Percentiles rank a stretch among this genome's conserved stretches.
phyloP scores from a whole-genome alignment of 2,329 filamentous ascomycete species.

The Ceratocystis destructans region DNA sequence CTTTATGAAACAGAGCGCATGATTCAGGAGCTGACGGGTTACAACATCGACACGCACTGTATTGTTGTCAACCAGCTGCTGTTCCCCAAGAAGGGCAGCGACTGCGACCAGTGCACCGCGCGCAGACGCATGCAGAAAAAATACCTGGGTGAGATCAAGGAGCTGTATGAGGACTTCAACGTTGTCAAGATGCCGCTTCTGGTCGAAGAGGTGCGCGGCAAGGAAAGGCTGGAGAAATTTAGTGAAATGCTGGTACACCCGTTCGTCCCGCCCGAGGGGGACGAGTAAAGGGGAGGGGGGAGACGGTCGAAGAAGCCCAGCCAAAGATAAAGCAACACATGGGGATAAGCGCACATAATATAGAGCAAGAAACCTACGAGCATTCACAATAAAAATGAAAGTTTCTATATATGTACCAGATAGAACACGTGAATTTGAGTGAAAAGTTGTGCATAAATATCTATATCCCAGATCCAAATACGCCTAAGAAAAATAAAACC shows the following conservation, averaged over 20 bases:
- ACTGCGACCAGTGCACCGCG: slow-evolving; percentile 90
- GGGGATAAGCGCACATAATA: neutral
- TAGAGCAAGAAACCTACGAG: neutral
- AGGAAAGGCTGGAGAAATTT: slow-evolving; percentile 84
- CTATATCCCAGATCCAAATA: neutral
- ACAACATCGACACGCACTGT: slow-evolving; percentile 88
- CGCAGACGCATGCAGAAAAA: slow-evolving; percentile 98
- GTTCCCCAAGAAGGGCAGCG: slow-evolving; percentile 72
- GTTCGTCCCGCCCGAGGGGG: slow-evolving; percentile 49
- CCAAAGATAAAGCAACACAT: slow-evolving; percentile 4
- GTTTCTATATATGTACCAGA: neutral
- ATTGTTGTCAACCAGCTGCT: slow-evolving; percentile 98
- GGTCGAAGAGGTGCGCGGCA: slow-evolving; percentile 89
- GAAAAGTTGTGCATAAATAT: neutral
- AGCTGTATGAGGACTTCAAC: slow-evolving; percentile 91
- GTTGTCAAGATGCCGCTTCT: slow-evolving; percentile 96
- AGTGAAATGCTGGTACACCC: slow-evolving; percentile 71
- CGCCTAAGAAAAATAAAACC: neutral
- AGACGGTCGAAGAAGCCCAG: neutral
- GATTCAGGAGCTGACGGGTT: slow-evolving; percentile 93
- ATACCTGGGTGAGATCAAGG: slow-evolving; percentile 96
- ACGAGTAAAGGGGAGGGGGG: slow-evolving; percentile 17
- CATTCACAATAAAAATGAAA: neutral
- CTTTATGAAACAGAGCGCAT: slow-evolving; percentile 98
- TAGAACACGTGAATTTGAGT: neutral